These are phyloP conservation scores for Ophiostoma triangulosporum DNA, from an alignment of 2,329 filamentous ascomycete species.

Conservation along the genomic window DNA sequence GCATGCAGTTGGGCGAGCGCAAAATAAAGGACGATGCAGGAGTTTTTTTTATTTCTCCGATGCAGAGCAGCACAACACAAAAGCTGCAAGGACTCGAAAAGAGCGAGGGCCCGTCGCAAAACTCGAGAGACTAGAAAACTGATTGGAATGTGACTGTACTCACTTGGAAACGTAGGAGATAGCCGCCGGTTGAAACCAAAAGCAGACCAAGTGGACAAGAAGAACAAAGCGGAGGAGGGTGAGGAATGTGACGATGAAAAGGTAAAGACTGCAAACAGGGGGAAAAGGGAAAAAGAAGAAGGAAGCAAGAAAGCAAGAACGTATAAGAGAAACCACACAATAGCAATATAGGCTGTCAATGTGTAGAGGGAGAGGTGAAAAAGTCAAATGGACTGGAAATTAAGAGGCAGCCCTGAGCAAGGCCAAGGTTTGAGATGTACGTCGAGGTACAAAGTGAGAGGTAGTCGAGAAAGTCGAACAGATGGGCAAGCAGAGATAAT, in stretches of 20 bases:
- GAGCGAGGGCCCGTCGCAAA: neutral
- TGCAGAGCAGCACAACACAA: neutral
- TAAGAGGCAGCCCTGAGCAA: conserved; percentile 5
- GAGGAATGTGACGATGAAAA: neutral
- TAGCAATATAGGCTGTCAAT: neutral
- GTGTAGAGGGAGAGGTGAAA: neutral
- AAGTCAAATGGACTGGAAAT: neutral
- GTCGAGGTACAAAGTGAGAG: conserved; percentile 1
- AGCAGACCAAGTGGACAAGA: neutral
- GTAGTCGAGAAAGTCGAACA: neutral
- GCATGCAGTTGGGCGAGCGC: neutral
- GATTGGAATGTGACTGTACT: neutral
- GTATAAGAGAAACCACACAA: neutral
- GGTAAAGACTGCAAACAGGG: neutral
- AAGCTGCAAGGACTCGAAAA: neutral
- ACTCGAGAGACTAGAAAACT: neutral
- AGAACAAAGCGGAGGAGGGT: neutral
- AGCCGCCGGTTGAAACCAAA: neutral
- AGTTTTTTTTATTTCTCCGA: neutral
- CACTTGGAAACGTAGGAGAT: neutral
- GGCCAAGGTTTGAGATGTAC: neutral
- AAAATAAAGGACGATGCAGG: neutral
- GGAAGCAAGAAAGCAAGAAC: neutral
- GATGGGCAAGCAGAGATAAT: conserved; percentile 6
- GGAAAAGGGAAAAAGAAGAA: neutral